A percentile compares a stretch with the other conserved stretches of the same genome.
These are phyloP conservation scores for Hymenoscyphus infarciens DNA, from an alignment of 2,329 filamentous ascomycete species.

Conservation along the genomic window DNA sequence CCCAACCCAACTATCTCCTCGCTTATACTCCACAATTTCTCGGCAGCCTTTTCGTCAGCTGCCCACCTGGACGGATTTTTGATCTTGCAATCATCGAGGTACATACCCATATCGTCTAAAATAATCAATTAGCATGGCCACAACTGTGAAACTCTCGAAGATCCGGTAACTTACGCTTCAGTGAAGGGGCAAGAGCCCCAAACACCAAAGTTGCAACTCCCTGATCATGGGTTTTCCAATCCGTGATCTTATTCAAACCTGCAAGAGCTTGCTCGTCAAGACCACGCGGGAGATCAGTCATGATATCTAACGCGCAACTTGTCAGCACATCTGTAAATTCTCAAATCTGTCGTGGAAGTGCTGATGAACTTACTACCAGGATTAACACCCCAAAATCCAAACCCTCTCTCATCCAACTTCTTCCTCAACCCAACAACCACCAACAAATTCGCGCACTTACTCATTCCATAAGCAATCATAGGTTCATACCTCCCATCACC, in stretches of 20 bases:
- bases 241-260: constrained; percentile 4
- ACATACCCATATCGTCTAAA: constrained; percentile 15
- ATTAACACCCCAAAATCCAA: constrained; percentile 16
- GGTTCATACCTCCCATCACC: constrained; percentile 20
- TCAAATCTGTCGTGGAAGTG: neutral
- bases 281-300: constrained; percentile 16
- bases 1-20: constrained; percentile 17
- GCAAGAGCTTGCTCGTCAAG: constrained; percentile 12
- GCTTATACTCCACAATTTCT: constrained; percentile 23
- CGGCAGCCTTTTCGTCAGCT: constrained; percentile 17
- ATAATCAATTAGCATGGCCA: neutral
- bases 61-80: constrained; percentile 19
- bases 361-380: constrained; percentile 21
- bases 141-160: neutral
- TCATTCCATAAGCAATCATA: constrained; percentile 41
- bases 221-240: constrained; percentile 19
- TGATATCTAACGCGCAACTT: constrained; percentile 12
- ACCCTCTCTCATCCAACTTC: constrained; percentile 8
- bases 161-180: constrained; percentile 11
- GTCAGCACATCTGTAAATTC: neutral
- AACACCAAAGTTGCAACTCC: constrained; percentile 18
- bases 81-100: constrained; percentile 22
- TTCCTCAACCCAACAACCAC: constrained; percentile 20
- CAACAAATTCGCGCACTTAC: constrained; percentile 43
- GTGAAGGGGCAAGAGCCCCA: constrained; percentile 3